A percentile compares a stretch with the other conserved stretches of the same genome.
These are phyloP conservation scores for Xylariaceae sp. DNA, from an alignment of 2,329 filamentous ascomycete genomes.

Conservation along the genomic window DNA sequence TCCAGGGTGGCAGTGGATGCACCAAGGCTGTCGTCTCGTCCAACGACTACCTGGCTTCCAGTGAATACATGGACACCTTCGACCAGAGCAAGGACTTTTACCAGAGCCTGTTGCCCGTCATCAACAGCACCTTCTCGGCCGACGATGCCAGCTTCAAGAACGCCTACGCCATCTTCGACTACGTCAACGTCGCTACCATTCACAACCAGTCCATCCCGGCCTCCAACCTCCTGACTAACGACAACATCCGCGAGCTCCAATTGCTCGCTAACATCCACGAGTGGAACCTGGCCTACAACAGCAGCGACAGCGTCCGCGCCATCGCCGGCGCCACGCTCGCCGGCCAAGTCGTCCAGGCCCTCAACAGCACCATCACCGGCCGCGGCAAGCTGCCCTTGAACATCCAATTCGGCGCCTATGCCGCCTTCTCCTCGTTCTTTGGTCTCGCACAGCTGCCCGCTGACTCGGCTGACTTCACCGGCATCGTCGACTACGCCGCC, in stretches of 20 bases:
- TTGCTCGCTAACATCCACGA: slow-evolving; percentile 76
- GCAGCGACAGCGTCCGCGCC: slow-evolving; percentile 59
- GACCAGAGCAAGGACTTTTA: slow-evolving; percentile 57
- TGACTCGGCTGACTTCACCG: slow-evolving; percentile 59
- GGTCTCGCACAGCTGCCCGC: slow-evolving; percentile 49
- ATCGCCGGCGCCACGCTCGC: slow-evolving; percentile 54
- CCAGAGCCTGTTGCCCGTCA: slow-evolving; percentile 47
- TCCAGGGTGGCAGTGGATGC: slow-evolving; percentile 55
- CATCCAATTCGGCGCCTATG: slow-evolving; percentile 58
- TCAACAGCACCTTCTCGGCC: slow-evolving; percentile 47
- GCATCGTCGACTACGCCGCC: slow-evolving; percentile 77
- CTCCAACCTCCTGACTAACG: slow-evolving; percentile 52
- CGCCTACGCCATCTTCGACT: slow-evolving; percentile 58
- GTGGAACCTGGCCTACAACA: slow-evolving; percentile 77
- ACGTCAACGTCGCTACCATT: slow-evolving; percentile 54
- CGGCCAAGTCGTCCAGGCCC: slow-evolving; percentile 48
- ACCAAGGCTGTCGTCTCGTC: slow-evolving; percentile 50
- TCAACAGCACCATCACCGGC: slow-evolving; percentile 47
- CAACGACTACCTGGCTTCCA: slow-evolving; percentile 48
- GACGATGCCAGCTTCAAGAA: slow-evolving; percentile 50
- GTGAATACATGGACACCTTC: slow-evolving; percentile 41
- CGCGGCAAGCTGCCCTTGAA: slow-evolving; percentile 38
- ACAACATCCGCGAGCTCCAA: slow-evolving; percentile 57
- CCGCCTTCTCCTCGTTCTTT: slow-evolving; percentile 59
- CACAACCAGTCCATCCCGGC: slow-evolving; percentile 58